Evolutionary conservation across 768 basidiomycete species (phyloP).

Genomic region (Kwoniella europaea): DNA sequence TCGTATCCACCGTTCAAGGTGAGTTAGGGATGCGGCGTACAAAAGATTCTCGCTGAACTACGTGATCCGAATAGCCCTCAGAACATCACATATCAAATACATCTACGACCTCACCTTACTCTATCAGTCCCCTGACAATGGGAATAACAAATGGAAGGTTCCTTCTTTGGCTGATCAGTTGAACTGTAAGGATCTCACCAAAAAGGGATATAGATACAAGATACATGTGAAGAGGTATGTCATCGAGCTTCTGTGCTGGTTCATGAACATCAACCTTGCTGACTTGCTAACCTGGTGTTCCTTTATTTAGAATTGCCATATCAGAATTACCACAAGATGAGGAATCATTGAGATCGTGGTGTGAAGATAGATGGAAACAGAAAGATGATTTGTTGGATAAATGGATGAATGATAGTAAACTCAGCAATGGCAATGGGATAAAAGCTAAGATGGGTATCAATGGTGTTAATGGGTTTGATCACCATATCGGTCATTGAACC

Average conservation of each 20-base stretch:
- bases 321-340: constrained; percentile 36
- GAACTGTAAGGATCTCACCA: constrained; percentile 27
- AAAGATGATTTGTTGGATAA: constrained; percentile 29
- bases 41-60: no score
- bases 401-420: constrained; percentile 7
- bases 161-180: constrained; percentile 34
- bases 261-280: neutral
- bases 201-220: constrained; percentile 34
- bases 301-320: constrained; percentile 29
- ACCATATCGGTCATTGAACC: neutral
- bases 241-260: neutral
- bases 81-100: constrained; percentile 39
- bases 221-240: constrained; percentile 38
- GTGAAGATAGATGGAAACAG: constrained; percentile 37
- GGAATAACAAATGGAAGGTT: constrained; percentile 11
- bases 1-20: constrained; percentile 40
- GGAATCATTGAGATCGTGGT: constrained; percentile 33
- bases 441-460: neutral
- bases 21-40: constrained; percentile 4
- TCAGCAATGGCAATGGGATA: constrained; percentile 6
- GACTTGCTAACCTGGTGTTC: neutral
- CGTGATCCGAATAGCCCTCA: constrained; percentile 29
- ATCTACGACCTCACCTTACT: constrained; percentile 46
- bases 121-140: constrained; percentile 28
- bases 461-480: neutral